Evolutionary conservation across 2,329 filamentous ascomycete genomes (phyloP).

Genomic region (Thielaviopsis euricoi): DNA sequence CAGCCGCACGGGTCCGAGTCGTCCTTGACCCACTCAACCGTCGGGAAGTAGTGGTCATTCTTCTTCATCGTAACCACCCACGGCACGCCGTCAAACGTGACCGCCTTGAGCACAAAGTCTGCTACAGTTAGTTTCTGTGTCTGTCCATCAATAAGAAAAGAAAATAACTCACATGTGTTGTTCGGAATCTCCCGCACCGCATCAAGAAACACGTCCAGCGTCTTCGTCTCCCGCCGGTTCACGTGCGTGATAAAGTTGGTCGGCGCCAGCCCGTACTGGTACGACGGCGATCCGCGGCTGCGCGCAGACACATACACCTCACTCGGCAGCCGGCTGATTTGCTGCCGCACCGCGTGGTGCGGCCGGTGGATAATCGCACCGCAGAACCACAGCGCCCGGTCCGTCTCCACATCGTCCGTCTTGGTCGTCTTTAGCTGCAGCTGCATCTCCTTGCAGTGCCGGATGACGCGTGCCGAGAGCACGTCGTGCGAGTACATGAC

Average conservation of each 20-base stretch:
- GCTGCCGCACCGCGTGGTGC: conserved; percentile 90
- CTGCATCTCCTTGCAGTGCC: conserved; percentile 62
- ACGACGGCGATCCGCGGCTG: conserved; percentile 65
- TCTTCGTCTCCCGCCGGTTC: conserved; percentile 71
- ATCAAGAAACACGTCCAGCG: conserved; percentile 63
- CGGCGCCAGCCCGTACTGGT: conserved; percentile 80
- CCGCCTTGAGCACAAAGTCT: conserved; percentile 92
- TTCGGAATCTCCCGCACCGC: conserved; percentile 81
- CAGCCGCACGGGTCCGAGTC: conserved; percentile 41
- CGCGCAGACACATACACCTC: conserved; percentile 91
- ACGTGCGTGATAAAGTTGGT: conserved; percentile 97
- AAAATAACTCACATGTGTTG: conserved; percentile 56
- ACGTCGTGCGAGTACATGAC: conserved; percentile 84
- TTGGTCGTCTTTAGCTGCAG: conserved; percentile 71
- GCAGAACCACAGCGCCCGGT: conserved; percentile 85
- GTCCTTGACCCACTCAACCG: conserved; percentile 54
- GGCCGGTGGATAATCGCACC: conserved; percentile 85
- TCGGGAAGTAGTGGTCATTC: conserved; percentile 88
- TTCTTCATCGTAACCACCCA: conserved; percentile 99
- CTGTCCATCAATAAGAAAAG: background rate
- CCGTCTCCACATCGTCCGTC: conserved; percentile 81
- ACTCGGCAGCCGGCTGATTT: conserved; percentile 90
- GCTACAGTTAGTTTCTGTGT: background rate
- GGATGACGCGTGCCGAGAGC: conserved; percentile 72
- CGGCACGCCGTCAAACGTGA: conserved; percentile 94